A percentile compares a stretch with the other conserved stretches of the same genome.
Conservation (phyloP, 208 protist genomes). For the Novymonas esmeraldas region DNA sequence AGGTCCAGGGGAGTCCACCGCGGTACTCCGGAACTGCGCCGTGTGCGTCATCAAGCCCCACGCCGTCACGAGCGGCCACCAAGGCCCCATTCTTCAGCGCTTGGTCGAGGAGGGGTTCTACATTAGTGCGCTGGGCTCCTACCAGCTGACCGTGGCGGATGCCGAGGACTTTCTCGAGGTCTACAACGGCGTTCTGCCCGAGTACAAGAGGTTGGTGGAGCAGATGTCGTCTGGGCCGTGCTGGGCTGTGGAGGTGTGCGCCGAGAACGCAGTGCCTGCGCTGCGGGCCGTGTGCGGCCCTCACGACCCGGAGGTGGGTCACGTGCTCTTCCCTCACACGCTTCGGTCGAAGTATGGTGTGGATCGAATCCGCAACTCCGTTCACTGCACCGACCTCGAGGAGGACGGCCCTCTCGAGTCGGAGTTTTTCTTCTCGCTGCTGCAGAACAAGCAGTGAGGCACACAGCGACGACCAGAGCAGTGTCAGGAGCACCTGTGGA, state of each 20-base stretch:
- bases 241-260: slow-evolving; percentile 89
- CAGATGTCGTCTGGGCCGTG: slow-evolving; percentile 90
- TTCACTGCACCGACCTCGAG: slow-evolving; percentile 97
- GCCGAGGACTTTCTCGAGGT: slow-evolving; percentile 97
- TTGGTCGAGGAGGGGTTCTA: slow-evolving; percentile 94
- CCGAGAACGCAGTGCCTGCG: slow-evolving; percentile 81
- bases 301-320: slow-evolving; percentile 90
- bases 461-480: neutral
- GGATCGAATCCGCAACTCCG: slow-evolving; percentile 86
- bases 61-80: slow-evolving; percentile 87
- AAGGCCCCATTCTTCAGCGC: slow-evolving; percentile 90
- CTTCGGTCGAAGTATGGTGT: slow-evolving; percentile 92
- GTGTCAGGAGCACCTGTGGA: no score
- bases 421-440: slow-evolving; percentile 92
- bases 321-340: slow-evolving; percentile 92
- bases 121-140: slow-evolving; percentile 91
- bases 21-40: slow-evolving; percentile 87
- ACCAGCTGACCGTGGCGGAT: slow-evolving; percentile 88
- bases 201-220: slow-evolving; percentile 93
- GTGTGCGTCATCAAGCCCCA: slow-evolving; percentile 96
- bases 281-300: slow-evolving; percentile 91
- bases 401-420: slow-evolving; percentile 96
- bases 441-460: slow-evolving; percentile 70
- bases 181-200: slow-evolving; percentile 95
- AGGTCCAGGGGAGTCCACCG: slow-evolving; percentile 75